Base-by-base conservation (phyloP, 805 yeast genomes). In the Hanseniaspora vineae region DNA sequence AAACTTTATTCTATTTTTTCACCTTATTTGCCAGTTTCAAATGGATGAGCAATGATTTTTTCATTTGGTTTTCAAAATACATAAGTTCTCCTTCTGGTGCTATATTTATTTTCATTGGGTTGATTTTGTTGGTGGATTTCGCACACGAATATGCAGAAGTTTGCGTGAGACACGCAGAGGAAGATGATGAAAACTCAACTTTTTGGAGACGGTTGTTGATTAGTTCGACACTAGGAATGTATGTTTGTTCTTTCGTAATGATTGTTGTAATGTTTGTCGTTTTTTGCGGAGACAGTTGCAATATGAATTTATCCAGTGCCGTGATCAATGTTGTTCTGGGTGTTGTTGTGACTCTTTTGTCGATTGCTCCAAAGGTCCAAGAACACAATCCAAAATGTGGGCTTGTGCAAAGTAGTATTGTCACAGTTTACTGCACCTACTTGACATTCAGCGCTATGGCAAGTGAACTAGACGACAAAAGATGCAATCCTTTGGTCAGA, bases 71-170 rank as follows among this genome's bases (percentile, higher is more conserved):
- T 80, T 97, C 98, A 1, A 92, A 86, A 62, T 80, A 87, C 67
- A 70, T 92, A 42, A 87, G 97, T 6, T 82, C 89, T 31, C 66
- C 87, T 5, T 81, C 87, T 56, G 86, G 96, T 42, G 83, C 90
- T 2, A 59, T 88, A 4, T 92, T 92, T 66, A 76, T 90, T 35
- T 80, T 92, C 14, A 85, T 92, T 51, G 98, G 98, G 1, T 73
- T 92, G 49, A 83, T 94, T 13, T 70, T 92, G 45, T 69, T 92
- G 44, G 97, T 92, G 32, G 98, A 92, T 64, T 92, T 87, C 71
- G 97, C 98, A 3, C 97, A 92, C 65, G 90, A 90, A 55, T 92
- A 97, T 96, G 97, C 97, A 0, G 99, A 92, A 58, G 84, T 84
- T 8, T 92, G 98, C 63, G 73, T 92, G 47, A 88, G 82, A 54